Conservation (phyloP, 2,329 filamentous ascomycete genomes). For the Trichoderma koningii region DNA sequence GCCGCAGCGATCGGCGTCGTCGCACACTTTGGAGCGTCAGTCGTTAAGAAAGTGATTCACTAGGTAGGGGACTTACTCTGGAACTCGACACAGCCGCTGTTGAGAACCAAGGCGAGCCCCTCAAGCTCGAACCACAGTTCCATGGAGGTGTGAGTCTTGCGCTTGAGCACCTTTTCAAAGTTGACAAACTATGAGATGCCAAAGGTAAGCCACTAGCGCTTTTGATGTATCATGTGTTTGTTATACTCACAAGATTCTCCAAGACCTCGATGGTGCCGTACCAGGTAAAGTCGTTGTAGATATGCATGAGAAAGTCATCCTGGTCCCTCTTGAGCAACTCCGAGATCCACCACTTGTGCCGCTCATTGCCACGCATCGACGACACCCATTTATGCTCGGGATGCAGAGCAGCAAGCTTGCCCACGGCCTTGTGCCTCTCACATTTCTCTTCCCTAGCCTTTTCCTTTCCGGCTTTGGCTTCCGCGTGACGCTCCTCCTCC, state of each 20-base stretch:
- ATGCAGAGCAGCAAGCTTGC: constrained; percentile 31
- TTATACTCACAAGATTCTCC: constrained; percentile 41
- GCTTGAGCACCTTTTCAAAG: constrained; percentile 34
- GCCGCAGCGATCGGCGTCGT: constrained; percentile 20
- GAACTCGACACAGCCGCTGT: constrained; percentile 15
- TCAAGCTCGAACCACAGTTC: constrained; percentile 34
- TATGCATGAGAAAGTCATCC: constrained; percentile 47
- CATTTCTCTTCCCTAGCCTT: too few relatives aligned
- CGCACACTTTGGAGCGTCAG: not conserved
- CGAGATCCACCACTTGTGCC: constrained; percentile 30
- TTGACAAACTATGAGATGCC: constrained; percentile 37
- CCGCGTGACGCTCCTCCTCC: not conserved
- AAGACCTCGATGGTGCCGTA: constrained; percentile 48
- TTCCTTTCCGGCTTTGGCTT: not conserved
- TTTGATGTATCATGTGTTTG: too few relatives aligned
- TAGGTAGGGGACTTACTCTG: constrained; percentile 16
- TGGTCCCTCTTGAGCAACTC: constrained; percentile 35
- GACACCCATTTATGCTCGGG: constrained; percentile 30
- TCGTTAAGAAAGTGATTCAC: not conserved
- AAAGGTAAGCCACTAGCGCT: not conserved
- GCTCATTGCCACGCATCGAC: constrained; percentile 30
- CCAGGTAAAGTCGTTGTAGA: constrained; percentile 45
- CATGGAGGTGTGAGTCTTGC: constrained; percentile 24
- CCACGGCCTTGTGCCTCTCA: not conserved
- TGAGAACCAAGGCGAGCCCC: constrained; percentile 30